phyloP scores from a whole-genome alignment of 2,329 filamentous ascomycete species.

The Aspergillus pseudoterreus region DNA sequence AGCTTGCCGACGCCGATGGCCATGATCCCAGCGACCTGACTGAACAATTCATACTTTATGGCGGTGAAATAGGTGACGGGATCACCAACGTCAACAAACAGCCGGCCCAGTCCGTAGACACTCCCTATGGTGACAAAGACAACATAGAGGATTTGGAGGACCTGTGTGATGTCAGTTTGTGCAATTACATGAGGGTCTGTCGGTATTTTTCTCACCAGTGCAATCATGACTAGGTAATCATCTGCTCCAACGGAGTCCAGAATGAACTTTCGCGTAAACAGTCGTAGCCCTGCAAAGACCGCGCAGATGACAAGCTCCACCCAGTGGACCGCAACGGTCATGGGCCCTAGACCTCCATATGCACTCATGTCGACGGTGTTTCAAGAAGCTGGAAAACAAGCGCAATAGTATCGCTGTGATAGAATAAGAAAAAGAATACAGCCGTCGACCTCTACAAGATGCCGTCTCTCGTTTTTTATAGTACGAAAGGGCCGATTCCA shows the following conservation, averaged over 20 bases:
- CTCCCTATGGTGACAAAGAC: slow-evolving; percentile 15
- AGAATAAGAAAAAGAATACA: not conserved
- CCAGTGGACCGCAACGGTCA: slow-evolving; percentile 22
- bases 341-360: slow-evolving; percentile 20
- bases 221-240: slow-evolving; percentile 9
- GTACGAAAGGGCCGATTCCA: too few species aligned
- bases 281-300: slow-evolving; percentile 15
- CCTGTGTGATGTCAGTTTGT: slow-evolving; percentile 1
- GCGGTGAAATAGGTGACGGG: slow-evolving; percentile 16
- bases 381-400: not conserved
- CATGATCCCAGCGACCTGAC: slow-evolving; percentile 21
- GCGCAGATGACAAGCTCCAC: slow-evolving; percentile 13
- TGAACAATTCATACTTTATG: slow-evolving; percentile 21
- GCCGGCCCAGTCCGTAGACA: slow-evolving; percentile 14
- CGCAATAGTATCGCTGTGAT: not conserved
- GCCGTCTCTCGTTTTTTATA: too few species aligned
- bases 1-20: slow-evolving; percentile 18
- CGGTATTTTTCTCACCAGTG: not conserved
- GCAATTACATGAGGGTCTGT: too few species aligned
- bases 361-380: slow-evolving; percentile 10
- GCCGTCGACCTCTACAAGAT: too few species aligned
- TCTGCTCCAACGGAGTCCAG: slow-evolving; percentile 17
- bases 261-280: slow-evolving; percentile 17
- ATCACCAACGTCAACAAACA: slow-evolving; percentile 14
- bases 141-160: slow-evolving; percentile 17